phyloP scores from a whole-genome alignment of 2,329 filamentous ascomycete species.

The Fusarium oxysporum region DNA sequence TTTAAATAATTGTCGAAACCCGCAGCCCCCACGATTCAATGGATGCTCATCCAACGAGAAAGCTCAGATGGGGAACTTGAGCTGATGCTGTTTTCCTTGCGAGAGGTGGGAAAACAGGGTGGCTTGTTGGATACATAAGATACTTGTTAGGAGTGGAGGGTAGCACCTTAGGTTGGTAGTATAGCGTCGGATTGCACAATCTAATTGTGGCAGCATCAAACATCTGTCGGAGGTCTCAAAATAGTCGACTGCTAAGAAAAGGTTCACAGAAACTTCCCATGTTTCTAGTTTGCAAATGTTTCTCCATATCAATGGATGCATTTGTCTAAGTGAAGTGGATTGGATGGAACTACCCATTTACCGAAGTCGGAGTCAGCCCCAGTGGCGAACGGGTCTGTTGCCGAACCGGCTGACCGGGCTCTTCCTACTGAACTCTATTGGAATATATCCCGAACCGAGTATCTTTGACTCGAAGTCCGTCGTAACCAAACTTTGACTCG shows the following conservation, averaged over 20 bases:
- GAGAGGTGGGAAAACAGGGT: neutral
- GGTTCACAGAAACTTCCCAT: neutral
- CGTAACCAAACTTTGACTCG: neutral
- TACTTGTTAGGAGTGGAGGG: neutral
- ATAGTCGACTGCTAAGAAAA: neutral
- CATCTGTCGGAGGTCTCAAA: neutral
- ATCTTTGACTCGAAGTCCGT: neutral
- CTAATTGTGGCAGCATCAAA: neutral
- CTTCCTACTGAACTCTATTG: neutral
- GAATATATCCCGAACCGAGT: slow-evolving; percentile 7
- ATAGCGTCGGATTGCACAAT: neutral
- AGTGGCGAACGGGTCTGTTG: slow-evolving; percentile 8
- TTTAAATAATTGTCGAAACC: neutral
- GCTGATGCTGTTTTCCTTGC: neutral
- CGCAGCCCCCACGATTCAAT: neutral
- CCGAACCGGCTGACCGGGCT: slow-evolving; percentile 13
- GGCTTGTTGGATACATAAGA: neutral
- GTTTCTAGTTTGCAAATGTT: neutral
- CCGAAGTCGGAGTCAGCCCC: slow-evolving; percentile 12
- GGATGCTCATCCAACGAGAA: neutral
- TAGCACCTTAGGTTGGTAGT: neutral
- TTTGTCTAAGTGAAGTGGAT: neutral
- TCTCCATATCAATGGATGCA: neutral
- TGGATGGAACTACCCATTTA: neutral
- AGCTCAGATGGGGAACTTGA: slow-evolving; percentile 4